Evolutionary conservation across 495 filamentous ascomycete species (phyloP), one percentile per base, ranked within the genome.

Genomic region (Aspergillus hancockii): DNA sequence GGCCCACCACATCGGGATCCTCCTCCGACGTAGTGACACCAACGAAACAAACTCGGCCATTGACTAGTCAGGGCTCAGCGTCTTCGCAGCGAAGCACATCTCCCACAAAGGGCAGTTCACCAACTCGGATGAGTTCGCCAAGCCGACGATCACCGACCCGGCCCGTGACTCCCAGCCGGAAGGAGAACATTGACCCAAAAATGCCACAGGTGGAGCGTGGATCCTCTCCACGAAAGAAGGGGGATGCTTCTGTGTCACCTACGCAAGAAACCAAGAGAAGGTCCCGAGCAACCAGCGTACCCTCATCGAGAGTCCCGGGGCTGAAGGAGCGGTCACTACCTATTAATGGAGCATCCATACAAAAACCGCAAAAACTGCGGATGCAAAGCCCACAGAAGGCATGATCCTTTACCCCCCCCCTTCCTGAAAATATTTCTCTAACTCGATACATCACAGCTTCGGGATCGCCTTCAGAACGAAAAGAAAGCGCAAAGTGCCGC

Each of bases 371-470:
- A 62, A 94, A 89, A 64, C 78, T 95, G 56, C 88, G 91, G 49
- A 85, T 97, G 72, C 93, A 96, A 71, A 93, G 88, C 45, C 90
- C 93, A 0, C 91, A 95, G 63, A 97, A 96, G 71, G 76, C 81
- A 64, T 14, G 60, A 2, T 54, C 18, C 12, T 23, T 7, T 52
- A 4, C 25, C 16, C 14, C 12, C 8, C 1, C 18, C 50, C n/a
- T 18, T 43, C 36, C 8, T 16, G n/a, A 16, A 41, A 21, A 49
- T 30, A 8, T 12, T 23, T 51, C 31, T 56, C 60, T 65, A 21
- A 62, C 18, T 13, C 25, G 47, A 9, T 10, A 10, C 46, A 55
- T 47, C 4, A 23, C 58, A 79, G 76, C 84, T 97, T 32, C 90
- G 94, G 46, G 91, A 97, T 71, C 90, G 93, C 51, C 81, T 97